Evolutionary conservation across 1,284 basidiomycete genomes (phyloP), one percentile per base, ranked within the genome.

Genomic region (Rhizoctonia solani): DNA sequence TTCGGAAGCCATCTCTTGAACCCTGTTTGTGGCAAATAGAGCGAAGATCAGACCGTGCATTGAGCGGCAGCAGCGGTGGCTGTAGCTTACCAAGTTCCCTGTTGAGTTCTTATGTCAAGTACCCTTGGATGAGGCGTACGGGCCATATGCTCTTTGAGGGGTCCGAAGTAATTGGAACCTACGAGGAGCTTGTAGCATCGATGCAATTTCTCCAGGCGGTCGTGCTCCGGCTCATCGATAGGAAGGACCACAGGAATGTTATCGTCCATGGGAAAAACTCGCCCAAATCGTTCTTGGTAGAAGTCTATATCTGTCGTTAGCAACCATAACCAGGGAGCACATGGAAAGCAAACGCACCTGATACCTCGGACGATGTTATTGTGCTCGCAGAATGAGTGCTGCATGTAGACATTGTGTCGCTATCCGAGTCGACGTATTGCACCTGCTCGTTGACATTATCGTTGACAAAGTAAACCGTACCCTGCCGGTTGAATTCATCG

Each of bases 401-500:
- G 30, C 56, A 59, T 2, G 56, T 59, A 2, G 23, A 29, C 56
- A 59, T 59, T 11, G 56, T 32, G 23, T 59, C 56, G 56, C 8
- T 47, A 21, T 59, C 56, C 11, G 56, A 59, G 14, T 59, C 56
- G 27, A 47, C 41, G 32, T 42, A 59, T n/a, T 47, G 56, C 14
- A 47, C 19, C 16, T 41, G 56, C 42, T 59, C 56, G 27, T 13
- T 25, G 9, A 47, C 27, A 9, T 47, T 41, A 37, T 59, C 42
- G 30, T 59, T 59, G 56, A 59, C 56, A 21, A 59, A 47, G 44
- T 59, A 58, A 2, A 46, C 55, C 55, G 55, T 58, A 14, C 55
- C 55, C 42, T 44, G 55, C 55, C 55, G 55, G 55, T 58, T 58
- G 55, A 58, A 58, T 27, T 58, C 55, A 42, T 58, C 55, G 5